These are phyloP conservation scores for Phragmites australis DNA, from an alignment of 176 grass and related monocot species.

Conservation along the genomic window DNA sequence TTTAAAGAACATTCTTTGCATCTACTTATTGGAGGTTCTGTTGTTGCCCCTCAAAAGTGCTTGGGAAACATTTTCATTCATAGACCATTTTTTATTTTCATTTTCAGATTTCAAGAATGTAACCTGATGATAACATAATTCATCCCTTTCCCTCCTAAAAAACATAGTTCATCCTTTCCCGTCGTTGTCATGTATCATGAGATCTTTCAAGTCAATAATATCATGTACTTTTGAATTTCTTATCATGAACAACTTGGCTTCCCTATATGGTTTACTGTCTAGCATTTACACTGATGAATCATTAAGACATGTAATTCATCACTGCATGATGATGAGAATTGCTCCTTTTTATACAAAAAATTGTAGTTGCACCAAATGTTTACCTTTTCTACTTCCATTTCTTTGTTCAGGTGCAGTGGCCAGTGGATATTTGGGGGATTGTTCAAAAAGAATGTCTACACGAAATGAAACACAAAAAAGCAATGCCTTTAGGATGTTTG, in stretches of 20 bases:
- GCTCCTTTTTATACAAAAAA: neutral
- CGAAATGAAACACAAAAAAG: conserved; percentile 35
- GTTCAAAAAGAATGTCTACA: conserved; percentile 48
- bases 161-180: neutral
- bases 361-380: conserved; percentile 7
- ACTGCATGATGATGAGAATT: neutral
- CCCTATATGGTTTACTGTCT: neutral
- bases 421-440: conserved; percentile 72
- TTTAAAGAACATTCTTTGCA: conserved; percentile 12
- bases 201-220: conserved; percentile 2
- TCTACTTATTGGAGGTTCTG: conserved; percentile 10
- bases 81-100: conserved; percentile 3
- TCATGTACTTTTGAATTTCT: neutral
- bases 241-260: neutral
- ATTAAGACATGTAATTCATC: neutral
- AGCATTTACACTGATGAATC: neutral
- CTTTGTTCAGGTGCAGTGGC: conserved; percentile 65
- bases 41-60: neutral
- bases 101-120: conserved; percentile 30
- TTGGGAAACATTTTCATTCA: neutral
- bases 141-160: neutral
- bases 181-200: conserved; percentile 8
- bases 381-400: conserved; percentile 21
- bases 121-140: neutral
- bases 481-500: conserved; percentile 46